Evolutionary conservation across 495 filamentous ascomycete genomes (phyloP), one percentile per base, ranked within the genome.

Genomic region (Durotheca rogersii): DNA sequence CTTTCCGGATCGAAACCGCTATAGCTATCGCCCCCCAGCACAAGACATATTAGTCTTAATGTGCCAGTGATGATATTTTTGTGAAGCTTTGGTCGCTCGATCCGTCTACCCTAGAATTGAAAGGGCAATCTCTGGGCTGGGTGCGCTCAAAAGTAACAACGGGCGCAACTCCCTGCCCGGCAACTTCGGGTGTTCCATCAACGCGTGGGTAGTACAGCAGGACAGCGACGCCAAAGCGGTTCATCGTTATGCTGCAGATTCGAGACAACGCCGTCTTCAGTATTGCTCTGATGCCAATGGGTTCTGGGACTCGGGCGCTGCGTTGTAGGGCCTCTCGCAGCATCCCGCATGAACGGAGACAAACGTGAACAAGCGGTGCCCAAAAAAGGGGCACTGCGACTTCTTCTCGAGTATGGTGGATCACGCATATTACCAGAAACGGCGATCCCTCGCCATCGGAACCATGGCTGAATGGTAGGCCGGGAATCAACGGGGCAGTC

Each of bases 331-430:
- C 14, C 30, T 40, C n/a, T 44, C 33, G 29, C 56, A 50, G 56
- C 50, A 49, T 19, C 50, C 56, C 56, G 56, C 56, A 54, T 54
- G 50, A 42, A 38, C 50, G 36, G 41, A 52, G 23, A 50, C 35
- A 51, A 59, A 59, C 56, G 56, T 59, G 56, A 59, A 47, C 56
- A 51, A 51, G 42, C 35, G 45, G 38, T n/a, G n/a, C n/a, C 31
- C 12, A 21, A 20, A 4, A 23, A 2, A 2, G 20, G 23, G 20
- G 20, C 21, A n/a, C 21, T 4, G 21, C n/a, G 19, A 1, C 7
- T 21, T 40, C 27, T 40, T 40, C 27, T 40, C 10, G 37, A 27
- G 10, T 27, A 5, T 27, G 2, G 12, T 19, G 27, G 20, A 25
- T 11, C 20, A n/a, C n/a, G n/a, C n/a, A 23, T 27, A 11, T 27